phyloP scores from a whole-genome alignment of 495 filamentous ascomycete genomes.

The Pseudomonodictys pantanalensis region DNA sequence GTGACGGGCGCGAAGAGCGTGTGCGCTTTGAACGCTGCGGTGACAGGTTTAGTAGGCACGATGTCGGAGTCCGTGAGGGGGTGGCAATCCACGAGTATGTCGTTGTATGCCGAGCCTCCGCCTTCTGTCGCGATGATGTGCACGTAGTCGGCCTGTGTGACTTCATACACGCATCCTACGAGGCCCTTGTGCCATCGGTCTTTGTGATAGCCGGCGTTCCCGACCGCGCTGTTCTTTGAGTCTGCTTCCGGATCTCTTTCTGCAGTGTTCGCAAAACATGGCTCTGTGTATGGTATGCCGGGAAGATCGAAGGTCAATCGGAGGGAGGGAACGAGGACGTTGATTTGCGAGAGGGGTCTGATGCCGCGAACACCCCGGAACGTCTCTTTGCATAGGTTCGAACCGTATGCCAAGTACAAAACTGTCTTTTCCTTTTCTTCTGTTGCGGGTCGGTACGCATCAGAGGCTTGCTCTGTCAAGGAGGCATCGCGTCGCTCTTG shows the following conservation, averaged over 20 bases:
- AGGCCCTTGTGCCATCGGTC: constrained; percentile 71
- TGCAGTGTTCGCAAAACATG: constrained; percentile 83
- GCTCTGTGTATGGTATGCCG: constrained; percentile 81
- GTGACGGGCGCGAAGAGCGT: constrained; percentile 56
- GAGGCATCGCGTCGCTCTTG: constrained; percentile 24
- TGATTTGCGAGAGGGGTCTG: constrained; percentile 69
- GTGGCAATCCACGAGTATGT: constrained; percentile 75
- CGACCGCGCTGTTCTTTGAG: neutral
- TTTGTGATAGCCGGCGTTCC: constrained; percentile 43
- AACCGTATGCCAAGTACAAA: constrained; percentile 93
- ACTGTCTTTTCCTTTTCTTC: constrained; percentile 51
- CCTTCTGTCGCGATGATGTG: constrained; percentile 89
- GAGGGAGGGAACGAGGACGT: constrained; percentile 75
- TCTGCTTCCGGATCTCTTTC: constrained; percentile 47
- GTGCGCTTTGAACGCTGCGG: constrained; percentile 47
- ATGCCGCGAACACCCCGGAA: constrained; percentile 76
- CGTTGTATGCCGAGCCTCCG: constrained; percentile 74
- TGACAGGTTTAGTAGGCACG: constrained; percentile 42
- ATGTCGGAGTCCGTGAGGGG: constrained; percentile 47
- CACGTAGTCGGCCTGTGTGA: constrained; percentile 74
- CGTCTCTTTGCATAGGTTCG: constrained; percentile 73
- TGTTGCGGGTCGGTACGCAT: neutral
- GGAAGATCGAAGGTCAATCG: constrained; percentile 79
- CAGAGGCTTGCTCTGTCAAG: constrained; percentile 16
- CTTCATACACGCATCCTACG: constrained; percentile 91